These are phyloP conservation scores for Lachnellula hyalina DNA, from an alignment of 2,329 filamentous ascomycete genomes.

Conservation along the genomic window DNA sequence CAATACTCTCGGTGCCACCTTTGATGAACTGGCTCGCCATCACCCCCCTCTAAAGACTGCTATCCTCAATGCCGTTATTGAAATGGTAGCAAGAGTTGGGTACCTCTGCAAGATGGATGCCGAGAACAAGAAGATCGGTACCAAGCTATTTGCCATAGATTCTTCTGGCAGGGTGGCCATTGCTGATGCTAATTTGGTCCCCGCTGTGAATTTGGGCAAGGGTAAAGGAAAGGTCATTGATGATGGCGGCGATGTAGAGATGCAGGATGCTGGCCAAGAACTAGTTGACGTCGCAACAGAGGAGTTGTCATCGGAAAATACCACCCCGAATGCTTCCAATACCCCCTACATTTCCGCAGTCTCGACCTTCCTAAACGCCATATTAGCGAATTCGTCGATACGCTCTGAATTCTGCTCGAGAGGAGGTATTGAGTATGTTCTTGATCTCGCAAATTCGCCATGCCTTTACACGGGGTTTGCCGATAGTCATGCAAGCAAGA, in stretches of 20 bases:
- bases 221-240: slow-evolving; percentile 37
- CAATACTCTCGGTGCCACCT: slow-evolving; percentile 70
- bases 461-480: slow-evolving; percentile 72
- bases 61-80: slow-evolving; percentile 79
- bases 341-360: slow-evolving; percentile 65
- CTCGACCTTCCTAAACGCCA: slow-evolving; percentile 62
- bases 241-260: slow-evolving; percentile 58
- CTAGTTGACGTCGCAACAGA: not conserved
- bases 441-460: slow-evolving; percentile 78
- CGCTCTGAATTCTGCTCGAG: slow-evolving; percentile 61
- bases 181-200: slow-evolving; percentile 40
- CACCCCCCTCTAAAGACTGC: slow-evolving; percentile 77
- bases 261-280: slow-evolving; percentile 49
- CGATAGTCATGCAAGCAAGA: slow-evolving; percentile 60
- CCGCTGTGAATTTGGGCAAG: slow-evolving; percentile 28
- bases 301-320: slow-evolving; percentile 17
- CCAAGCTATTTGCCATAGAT: slow-evolving; percentile 66
- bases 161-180: slow-evolving; percentile 53
- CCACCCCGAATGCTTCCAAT: slow-evolving; percentile 23
- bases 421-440: slow-evolving; percentile 75
- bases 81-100: slow-evolving; percentile 80
- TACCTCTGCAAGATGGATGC: slow-evolving; percentile 69
- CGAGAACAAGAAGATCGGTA: slow-evolving; percentile 64
- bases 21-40: slow-evolving; percentile 92
- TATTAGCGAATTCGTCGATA: slow-evolving; percentile 28